Conservation (phyloP, 768 basidiomycete species). For the Psilocybe cubensis region DNA sequence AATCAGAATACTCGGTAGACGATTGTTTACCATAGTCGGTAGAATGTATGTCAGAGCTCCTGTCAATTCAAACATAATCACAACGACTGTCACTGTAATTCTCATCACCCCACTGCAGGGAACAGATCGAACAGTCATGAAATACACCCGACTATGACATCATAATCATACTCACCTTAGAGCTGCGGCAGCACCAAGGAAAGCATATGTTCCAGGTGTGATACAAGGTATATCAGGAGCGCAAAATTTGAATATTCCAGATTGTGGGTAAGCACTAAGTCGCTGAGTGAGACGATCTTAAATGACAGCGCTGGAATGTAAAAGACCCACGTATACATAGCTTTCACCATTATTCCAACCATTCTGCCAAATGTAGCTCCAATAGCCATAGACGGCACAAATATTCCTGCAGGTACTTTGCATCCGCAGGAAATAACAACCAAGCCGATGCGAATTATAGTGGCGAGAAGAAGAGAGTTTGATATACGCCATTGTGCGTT, state of each 20-base stretch:
- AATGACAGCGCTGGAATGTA: neutral
- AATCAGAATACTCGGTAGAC: neutral
- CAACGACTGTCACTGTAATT: conserved; percentile 96
- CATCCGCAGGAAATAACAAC: conserved; percentile 94
- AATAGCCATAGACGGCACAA: conserved; percentile 98
- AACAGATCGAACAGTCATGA: conserved; percentile 3
- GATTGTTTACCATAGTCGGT: conserved; percentile 83
- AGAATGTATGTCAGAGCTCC: conserved; percentile 96
- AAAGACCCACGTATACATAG: conserved; percentile 71
- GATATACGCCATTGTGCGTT: conserved; percentile 94
- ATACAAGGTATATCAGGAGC: conserved; percentile 94
- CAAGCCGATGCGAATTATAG: conserved; percentile 82
- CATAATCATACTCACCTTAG: conserved; percentile 62
- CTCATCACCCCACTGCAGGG: conserved; percentile 86
- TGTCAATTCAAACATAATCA: conserved; percentile 99
- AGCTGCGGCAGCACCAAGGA: conserved; percentile 95
- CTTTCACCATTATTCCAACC: conserved; percentile 96
- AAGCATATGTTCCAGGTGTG: conserved; percentile 97
- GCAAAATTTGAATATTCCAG: conserved; percentile 90
- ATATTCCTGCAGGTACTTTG: conserved; percentile 97
- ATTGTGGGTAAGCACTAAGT: conserved; percentile 76
- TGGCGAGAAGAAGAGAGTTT: conserved; percentile 90
- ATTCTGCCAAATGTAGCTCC: conserved; percentile 97
- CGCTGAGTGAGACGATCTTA: neutral
- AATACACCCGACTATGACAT: conserved; percentile 11